Base-by-base conservation (phyloP, 2,329 filamentous ascomycete species). In the Cladophialophora bantiana region DNA sequence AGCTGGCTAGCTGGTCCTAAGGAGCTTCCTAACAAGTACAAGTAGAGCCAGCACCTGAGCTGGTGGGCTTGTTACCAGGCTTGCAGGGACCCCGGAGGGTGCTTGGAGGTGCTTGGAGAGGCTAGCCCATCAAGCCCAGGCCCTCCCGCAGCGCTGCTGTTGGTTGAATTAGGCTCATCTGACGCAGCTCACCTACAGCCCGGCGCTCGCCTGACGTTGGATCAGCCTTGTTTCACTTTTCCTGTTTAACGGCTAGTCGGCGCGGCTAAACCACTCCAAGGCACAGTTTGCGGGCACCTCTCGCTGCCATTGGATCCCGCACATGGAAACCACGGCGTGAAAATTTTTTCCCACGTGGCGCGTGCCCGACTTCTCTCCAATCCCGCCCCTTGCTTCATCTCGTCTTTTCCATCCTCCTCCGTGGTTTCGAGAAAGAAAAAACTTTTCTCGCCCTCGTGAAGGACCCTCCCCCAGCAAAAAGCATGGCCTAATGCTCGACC, bases 271-370 rank as follows among this genome's bases (percentile, higher is more conserved):
- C 67, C 59, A 13, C 53, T 60, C 68, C 31, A 31, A 36, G 70
- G 53, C 53, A 65, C 34, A 38, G 26, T 65, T 67, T 42, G 68
- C 70, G 65, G 64, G 36, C 31, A 15, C 13, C 38, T 32, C 15
- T 31, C 7, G 9, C n/a, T 56, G 1, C 56, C 10, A 70, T 71
- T 71, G 68, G 69, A 18, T 70, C 68, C 69, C 69, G 68, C 68
- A 65, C 57, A 63, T 59, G 59, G 57, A 54, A 62, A 59, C 31
- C 64, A 38, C 59, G 35, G 53, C 50, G 45, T 64, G 66, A 70
- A 71, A 71, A 65, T 71, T 71, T 69, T 70, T 62, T 56, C 52
- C 67, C 67, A 68, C 67, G 67, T 68, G 67, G 67, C 42, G 63
- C 53, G 31, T 48, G 20, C 13, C 54, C 45, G 53, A 15, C 40